Conservation (phyloP, 1,284 basidiomycete species). For the Cutaneotrichosporon cutaneum region DNA sequence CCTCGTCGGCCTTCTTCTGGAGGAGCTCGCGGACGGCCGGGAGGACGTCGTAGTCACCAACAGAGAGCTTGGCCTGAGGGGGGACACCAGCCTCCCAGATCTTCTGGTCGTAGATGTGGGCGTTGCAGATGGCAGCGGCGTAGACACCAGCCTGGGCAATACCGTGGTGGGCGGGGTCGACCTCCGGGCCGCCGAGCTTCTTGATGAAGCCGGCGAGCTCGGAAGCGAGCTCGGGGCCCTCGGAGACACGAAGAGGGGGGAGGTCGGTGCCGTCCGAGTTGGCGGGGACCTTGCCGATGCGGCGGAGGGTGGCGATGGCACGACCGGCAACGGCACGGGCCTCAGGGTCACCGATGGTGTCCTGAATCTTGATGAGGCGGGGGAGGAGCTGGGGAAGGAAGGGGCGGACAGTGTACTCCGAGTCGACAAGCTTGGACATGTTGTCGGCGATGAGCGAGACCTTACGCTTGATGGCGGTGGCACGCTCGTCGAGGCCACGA, state of each 20-base stretch:
- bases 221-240: conserved; percentile 65
- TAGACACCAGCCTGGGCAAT: conserved; percentile 73
- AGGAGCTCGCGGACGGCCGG: conserved; percentile 79
- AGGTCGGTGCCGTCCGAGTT: conserved; percentile 83
- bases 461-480: conserved; percentile 93
- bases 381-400: conserved; percentile 95
- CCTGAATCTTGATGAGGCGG: conserved; percentile 89
- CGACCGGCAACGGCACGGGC: conserved; percentile 83
- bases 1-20: conserved; percentile 81
- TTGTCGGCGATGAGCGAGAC: conserved; percentile 97
- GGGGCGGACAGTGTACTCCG: conserved; percentile 87
- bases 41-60: conserved; percentile 65
- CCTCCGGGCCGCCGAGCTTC: conserved; percentile 63
- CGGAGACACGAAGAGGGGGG: conserved; percentile 73
- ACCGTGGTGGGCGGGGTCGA: conserved; percentile 61
- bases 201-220: conserved; percentile 75
- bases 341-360: conserved; percentile 90
- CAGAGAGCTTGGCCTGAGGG: conserved; percentile 70
- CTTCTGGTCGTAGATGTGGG: conserved; percentile 85
- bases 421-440: conserved; percentile 98
- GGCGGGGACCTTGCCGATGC: conserved; percentile 82
- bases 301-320: conserved; percentile 88
- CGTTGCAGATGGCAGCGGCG: conserved; percentile 80
- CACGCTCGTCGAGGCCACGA: conserved; percentile 93
- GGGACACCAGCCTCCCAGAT: conserved; percentile 79